phyloP scores from a whole-genome alignment of 257 asterid species.

The Solanum dulcamara region DNA sequence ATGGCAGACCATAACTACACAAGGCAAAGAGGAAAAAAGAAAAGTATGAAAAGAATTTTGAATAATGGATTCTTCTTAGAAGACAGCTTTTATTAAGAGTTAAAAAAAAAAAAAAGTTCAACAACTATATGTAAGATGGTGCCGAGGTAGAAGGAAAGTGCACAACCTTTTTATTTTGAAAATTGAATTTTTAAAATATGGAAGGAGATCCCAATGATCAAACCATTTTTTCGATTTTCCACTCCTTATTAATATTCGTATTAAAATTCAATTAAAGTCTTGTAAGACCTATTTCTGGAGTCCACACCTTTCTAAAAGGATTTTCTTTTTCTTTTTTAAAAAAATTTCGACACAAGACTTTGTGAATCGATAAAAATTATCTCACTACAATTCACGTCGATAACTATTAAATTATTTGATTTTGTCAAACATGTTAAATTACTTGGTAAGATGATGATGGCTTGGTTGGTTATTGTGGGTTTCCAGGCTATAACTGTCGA shows the following conservation, averaged over 20 bases:
- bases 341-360: too few species aligned
- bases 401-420: too few species aligned
- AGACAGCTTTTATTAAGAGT: not conserved
- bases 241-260: fast-evolving
- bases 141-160: not conserved
- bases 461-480: not conserved
- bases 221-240: fast-evolving
- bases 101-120: not conserved
- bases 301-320: too few species aligned
- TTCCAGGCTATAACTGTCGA: not conserved
- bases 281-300: too few species aligned
- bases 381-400: too few species aligned
- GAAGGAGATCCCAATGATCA: not conserved
- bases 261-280: not conserved
- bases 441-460: not conserved
- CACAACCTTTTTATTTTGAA: not conserved
- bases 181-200: not conserved
- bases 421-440: not conserved
- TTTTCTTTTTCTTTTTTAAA: too few species aligned
- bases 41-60: not conserved
- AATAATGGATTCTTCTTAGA: not conserved
- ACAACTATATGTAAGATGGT: not conserved
- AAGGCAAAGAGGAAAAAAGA: not conserved
- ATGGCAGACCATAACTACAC: not conserved
- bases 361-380: too few species aligned